Conservation (phyloP, 106 monocot species). For the Iris macrosiphon region DNA sequence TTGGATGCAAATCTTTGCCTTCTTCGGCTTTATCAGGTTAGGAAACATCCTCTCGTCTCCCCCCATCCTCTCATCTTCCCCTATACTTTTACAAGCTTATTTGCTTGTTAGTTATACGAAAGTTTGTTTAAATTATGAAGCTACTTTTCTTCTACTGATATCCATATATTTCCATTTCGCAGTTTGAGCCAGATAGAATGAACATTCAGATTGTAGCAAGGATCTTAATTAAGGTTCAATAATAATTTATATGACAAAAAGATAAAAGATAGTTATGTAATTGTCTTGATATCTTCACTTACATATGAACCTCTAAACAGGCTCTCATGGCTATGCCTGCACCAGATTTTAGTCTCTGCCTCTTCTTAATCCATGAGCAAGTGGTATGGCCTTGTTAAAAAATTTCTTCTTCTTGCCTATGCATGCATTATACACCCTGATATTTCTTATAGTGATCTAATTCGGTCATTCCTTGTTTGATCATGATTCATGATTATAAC, state of each 20-base stretch:
- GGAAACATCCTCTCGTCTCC: background rate
- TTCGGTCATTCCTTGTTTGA: too few relatives aligned
- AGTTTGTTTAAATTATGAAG: too few relatives aligned
- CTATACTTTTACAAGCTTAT: too few relatives aligned
- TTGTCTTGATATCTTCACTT: background rate
- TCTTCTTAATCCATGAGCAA: slow-evolving; percentile 92
- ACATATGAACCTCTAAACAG: slow-evolving; percentile 30
- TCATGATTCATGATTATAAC: too few relatives aligned
- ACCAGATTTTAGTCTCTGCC: slow-evolving; percentile 86
- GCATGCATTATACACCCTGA: too few relatives aligned
- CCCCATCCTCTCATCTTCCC: too few relatives aligned
- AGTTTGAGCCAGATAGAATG: slow-evolving; percentile 94
- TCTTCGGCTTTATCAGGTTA: slow-evolving; percentile 94
- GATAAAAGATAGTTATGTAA: background rate
- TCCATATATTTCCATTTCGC: slow-evolving; percentile 18
- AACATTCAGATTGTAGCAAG: slow-evolving; percentile 69
- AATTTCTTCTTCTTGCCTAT: too few relatives aligned
- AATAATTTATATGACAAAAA: background rate
- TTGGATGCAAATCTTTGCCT: slow-evolving; percentile 99
- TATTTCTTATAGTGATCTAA: too few relatives aligned
- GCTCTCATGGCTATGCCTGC: slow-evolving; percentile 99
- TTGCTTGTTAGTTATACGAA: too few relatives aligned
- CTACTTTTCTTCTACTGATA: too few relatives aligned
- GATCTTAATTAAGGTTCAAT: slow-evolving; percentile 81
- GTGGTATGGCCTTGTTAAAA: slow-evolving; percentile 75